Percentiles rank a stretch among this genome's conserved stretches.
Evolutionary conservation across 305 asterid genomes (phyloP).

Genomic region (Petunia hybrid): DNA sequence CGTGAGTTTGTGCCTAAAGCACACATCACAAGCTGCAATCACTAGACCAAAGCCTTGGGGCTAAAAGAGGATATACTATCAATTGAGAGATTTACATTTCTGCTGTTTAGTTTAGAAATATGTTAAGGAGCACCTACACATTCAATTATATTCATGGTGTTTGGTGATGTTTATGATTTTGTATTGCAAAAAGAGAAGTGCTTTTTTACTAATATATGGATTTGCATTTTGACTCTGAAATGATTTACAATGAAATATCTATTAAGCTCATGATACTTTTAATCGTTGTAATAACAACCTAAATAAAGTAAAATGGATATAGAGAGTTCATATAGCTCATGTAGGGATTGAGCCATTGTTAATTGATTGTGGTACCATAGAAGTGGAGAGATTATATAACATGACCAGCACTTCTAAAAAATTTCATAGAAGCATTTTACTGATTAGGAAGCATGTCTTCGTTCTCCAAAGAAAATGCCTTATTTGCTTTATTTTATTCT

Average conservation of each 20-base stretch:
- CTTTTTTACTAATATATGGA: not conserved
- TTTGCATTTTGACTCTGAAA: not conserved
- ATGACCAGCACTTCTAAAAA: too few species aligned
- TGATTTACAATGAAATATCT: not conserved
- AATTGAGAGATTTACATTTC: too few species aligned
- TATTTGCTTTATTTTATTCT: not conserved
- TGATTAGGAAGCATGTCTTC: not conserved
- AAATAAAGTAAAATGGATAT: constrained; percentile 2
- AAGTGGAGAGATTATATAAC: too few species aligned
- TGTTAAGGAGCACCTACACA: not conserved
- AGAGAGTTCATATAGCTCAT: not conserved
- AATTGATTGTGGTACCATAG: not conserved
- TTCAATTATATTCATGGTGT: not conserved
- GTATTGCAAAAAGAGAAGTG: not conserved
- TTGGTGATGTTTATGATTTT: not conserved
- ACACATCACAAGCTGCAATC: not conserved
- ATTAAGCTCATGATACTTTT: not conserved
- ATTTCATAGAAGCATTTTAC: too few species aligned
- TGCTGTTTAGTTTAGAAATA: too few species aligned
- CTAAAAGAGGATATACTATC: too few species aligned
- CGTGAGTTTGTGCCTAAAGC: not conserved
- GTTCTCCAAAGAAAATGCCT: not conserved
- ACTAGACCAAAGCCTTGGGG: too few species aligned
- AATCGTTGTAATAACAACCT: not conserved
- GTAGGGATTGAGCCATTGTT: not conserved